Base-by-base conservation (phyloP, 1,284 basidiomycete species). In the Ustilago esculenta region DNA sequence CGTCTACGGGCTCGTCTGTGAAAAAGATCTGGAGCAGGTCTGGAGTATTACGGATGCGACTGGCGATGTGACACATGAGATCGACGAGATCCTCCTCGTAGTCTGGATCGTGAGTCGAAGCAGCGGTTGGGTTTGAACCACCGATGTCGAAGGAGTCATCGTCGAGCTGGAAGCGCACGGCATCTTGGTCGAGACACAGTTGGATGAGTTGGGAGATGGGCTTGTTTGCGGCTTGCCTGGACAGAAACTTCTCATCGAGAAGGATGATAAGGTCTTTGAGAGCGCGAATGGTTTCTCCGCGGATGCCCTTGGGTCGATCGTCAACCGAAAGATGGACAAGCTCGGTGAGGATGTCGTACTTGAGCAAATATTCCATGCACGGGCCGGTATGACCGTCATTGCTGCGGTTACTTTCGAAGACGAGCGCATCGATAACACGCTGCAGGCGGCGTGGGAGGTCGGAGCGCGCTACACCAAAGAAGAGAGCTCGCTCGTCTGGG, bases 321-420 rank as follows among this genome's bases (percentile, higher is more conserved):
- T 72, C 67, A 9, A 73, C 61, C 9, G 72, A 68, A n/a, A 80
- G 67, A 24, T 69, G 54, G 23, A 82, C 79, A 15, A 82, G 71
- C 37, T 61, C 47, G 8, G 61, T 70, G 21, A 79, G 60, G 7
- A 79, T 64, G 86, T 73, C 88, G 76, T 94, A 90, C 84, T 94
- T 92, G 44, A 98, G 84, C 25, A 96, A 86, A 82, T 92, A 92
- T 82, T 97, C 95, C 63, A 96, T 84, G 79, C 92, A 95, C 15
- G 87, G 88, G 20, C 93, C 93, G 2, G 72, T 63, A 59, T 70
- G 56, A 59, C 91, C 91, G 84, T 91, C 90, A 75, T 93, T 91
- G 17, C 87, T 87, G 63, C 89, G 85, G 15, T 90, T 89, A 21
- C 90, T 89, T 82, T 96, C 94, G 84, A 89, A 88, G 15, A 95